These are phyloP conservation scores for Tulasnella sp. DNA, from an alignment of 768 basidiomycete genomes.

Conservation along the genomic window DNA sequence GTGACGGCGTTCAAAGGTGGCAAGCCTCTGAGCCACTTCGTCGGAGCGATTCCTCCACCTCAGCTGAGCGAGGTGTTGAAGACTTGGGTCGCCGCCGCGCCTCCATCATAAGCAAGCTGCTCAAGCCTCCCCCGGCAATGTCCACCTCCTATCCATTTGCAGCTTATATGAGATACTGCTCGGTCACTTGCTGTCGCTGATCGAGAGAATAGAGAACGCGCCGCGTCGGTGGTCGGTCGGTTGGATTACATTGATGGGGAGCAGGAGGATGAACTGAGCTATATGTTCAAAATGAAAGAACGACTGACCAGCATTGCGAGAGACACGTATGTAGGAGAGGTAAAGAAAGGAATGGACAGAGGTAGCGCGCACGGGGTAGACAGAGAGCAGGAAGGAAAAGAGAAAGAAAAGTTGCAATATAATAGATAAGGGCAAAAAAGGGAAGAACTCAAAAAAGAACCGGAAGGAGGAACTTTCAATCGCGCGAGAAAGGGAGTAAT, in stretches of 20 bases:
- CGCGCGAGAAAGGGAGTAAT: not conserved
- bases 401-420: not conserved
- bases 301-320: not conserved
- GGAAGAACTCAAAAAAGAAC: not conserved
- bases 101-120: conserved; percentile 6
- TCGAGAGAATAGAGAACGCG: not conserved
- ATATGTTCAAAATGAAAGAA: not conserved
- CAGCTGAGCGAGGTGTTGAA: conserved; percentile 38
- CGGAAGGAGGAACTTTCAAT: not conserved
- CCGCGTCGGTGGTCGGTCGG: not conserved
- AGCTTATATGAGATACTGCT: not conserved
- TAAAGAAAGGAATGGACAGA: not conserved
- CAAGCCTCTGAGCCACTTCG: conserved; percentile 44
- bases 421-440: not conserved
- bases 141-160: not conserved
- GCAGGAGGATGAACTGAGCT: not conserved
- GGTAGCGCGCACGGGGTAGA: not conserved
- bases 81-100: conserved; percentile 23
- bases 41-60: conserved; percentile 42
- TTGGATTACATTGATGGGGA: not conserved
- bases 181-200: not conserved
- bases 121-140: conserved; percentile 11
- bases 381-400: not conserved
- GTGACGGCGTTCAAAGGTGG: conserved; percentile 68
- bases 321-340: not conserved